Conservation (phyloP, 1,139 yeast species). For the Geotrichum europaeum region DNA sequence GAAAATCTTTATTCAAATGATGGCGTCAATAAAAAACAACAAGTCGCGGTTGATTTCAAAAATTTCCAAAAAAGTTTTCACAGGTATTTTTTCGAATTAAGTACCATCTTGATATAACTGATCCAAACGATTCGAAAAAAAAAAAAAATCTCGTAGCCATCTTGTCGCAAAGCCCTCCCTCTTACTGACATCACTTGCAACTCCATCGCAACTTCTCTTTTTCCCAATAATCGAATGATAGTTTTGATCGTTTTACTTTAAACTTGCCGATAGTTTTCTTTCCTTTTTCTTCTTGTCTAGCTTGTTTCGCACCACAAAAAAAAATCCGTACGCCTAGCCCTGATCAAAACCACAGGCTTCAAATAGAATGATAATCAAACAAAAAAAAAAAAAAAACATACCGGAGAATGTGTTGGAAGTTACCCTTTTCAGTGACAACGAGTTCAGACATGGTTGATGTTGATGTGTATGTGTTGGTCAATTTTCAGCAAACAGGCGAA, state of each 20-base stretch:
- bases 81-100: too few species aligned
- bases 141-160: too few species aligned
- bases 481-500: constrained; percentile 9
- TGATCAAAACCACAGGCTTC: background rate
- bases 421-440: constrained; percentile 98
- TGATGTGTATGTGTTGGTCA: constrained; percentile 27
- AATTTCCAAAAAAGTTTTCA: too few species aligned
- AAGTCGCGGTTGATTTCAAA: too few species aligned
- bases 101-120: too few species aligned
- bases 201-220: background rate
- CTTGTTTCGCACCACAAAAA: background rate
- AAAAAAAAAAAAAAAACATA: constrained; percentile 43
- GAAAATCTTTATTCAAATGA: background rate
- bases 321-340: background rate
- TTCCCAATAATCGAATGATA: background rate
- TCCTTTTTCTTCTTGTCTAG: background rate
- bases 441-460: constrained; percentile 57
- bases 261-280: background rate
- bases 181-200: background rate
- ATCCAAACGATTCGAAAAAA: too few species aligned
- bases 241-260: background rate
- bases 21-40: too few species aligned
- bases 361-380: background rate
- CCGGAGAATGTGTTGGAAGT: constrained; percentile 99
- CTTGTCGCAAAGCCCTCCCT: too few species aligned